These are phyloP conservation scores for Aspergillus avenaceus DNA, from an alignment of 495 filamentous ascomycete genomes.

Conservation along the genomic window DNA sequence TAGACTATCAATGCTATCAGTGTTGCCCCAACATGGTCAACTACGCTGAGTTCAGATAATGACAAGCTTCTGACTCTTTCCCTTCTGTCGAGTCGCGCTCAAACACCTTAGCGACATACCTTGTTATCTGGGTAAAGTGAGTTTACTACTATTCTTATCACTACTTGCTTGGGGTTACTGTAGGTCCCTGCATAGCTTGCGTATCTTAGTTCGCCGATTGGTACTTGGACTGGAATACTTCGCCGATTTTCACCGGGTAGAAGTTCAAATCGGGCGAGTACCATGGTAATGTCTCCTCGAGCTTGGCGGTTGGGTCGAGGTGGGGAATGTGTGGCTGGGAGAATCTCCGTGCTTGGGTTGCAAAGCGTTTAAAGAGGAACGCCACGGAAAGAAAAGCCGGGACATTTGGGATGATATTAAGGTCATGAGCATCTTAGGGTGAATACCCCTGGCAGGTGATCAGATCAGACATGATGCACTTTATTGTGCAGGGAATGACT, in stretches of 20 bases:
- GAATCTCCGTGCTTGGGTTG: not conserved
- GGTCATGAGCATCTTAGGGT: too few species aligned
- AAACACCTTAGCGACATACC: constrained; percentile 1
- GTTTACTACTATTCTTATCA: not conserved
- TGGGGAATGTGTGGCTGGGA: not conserved
- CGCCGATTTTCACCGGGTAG: not conserved
- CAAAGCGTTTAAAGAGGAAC: not conserved
- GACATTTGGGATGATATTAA: not conserved
- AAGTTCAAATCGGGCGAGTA: not conserved
- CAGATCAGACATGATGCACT: too few species aligned
- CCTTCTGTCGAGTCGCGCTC: not conserved
- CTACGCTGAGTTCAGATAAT: not conserved
- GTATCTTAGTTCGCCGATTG: not conserved
- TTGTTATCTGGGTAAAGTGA: not conserved
- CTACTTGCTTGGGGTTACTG: not conserved
- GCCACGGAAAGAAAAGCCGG: not conserved
- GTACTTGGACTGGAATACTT: not conserved
- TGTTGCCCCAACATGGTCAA: constrained; percentile 12
- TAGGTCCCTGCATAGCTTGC: not conserved
- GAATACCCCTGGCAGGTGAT: too few species aligned
- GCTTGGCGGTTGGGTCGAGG: not conserved
- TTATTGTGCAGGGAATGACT: too few species aligned
- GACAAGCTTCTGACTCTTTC: not conserved
- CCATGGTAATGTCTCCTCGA: not conserved
- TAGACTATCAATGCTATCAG: constrained; percentile 18